These are phyloP conservation scores for Dimargaris cristalligena DNA, from an alignment of 192 early-diverging fungal genomes.

Conservation along the genomic window DNA sequence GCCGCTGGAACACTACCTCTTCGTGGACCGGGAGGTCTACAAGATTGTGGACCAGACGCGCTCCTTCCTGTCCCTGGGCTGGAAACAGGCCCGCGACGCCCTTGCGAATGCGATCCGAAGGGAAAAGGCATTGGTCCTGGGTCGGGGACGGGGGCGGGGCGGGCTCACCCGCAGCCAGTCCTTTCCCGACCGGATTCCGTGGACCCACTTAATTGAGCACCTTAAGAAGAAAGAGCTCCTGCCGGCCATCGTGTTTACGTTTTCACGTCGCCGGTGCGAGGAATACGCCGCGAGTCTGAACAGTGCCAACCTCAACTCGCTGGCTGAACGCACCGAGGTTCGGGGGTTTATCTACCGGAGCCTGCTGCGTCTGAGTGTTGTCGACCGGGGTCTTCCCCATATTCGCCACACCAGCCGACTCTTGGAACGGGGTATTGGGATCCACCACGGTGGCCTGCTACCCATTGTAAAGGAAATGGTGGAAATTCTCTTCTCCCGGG, in stretches of 20 bases:
- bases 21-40: slow-evolving; percentile 80
- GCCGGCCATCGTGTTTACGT: slow-evolving; percentile 96
- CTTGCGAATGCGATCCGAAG: slow-evolving; percentile 34
- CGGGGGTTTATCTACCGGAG: slow-evolving; percentile 71
- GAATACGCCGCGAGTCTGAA: slow-evolving; percentile 75
- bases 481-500: slow-evolving; percentile 94
- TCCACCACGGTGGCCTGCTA: slow-evolving; percentile 90
- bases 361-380: slow-evolving; percentile 65
- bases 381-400: slow-evolving; percentile 79
- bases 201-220: no score
- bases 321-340: slow-evolving; percentile 71
- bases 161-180: slow-evolving; percentile 39
- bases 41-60: slow-evolving; percentile 93
- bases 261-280: slow-evolving; percentile 89
- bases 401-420: slow-evolving; percentile 86
- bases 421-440: slow-evolving; percentile 81
- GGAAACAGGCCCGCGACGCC: slow-evolving; percentile 65
- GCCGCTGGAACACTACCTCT: slow-evolving; percentile 93
- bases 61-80: slow-evolving; percentile 88
- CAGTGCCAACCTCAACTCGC: slow-evolving; percentile 81
- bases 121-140: no score
- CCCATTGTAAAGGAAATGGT: slow-evolving; percentile 95
- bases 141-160: slow-evolving; percentile 32
- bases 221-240: slow-evolving; percentile 89
- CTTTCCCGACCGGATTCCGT: slow-evolving; percentile 86